A percentile compares a stretch with the other conserved stretches of the same genome.
phyloP scores from a whole-genome alignment of 768 basidiomycete genomes.

The Goffeauzyma gilvescens region DNA sequence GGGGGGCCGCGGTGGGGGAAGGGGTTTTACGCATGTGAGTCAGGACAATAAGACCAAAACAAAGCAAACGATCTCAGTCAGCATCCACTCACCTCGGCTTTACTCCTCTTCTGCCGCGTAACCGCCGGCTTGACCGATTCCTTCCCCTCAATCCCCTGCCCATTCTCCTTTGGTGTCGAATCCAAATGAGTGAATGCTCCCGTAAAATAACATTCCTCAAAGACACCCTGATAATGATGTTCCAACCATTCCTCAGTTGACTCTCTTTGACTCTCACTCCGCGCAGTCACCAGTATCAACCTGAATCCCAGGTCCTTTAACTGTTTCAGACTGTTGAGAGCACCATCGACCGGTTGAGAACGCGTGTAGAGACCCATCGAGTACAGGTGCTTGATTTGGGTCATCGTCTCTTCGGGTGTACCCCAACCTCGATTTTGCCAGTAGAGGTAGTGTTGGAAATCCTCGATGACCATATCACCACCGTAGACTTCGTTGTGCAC shows the following conservation, averaged over 20 bases:
- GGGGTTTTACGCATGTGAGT: background rate
- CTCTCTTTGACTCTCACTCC: constrained; percentile 40
- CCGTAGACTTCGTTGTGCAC: constrained; percentile 28
- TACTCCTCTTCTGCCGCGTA: constrained; percentile 36
- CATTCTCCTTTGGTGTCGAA: constrained; percentile 10
- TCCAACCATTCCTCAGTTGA: constrained; percentile 51
- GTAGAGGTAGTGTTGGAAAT: constrained; percentile 31
- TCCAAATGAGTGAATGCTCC: constrained; percentile 42
- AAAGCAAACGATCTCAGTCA: background rate
- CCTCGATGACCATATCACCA: constrained; percentile 14
- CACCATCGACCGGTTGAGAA: constrained; percentile 2
- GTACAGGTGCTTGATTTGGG: constrained; percentile 11
- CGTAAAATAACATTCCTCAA: constrained; percentile 42
- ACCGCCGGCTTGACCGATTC: background rate
- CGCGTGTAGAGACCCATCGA: too few relatives aligned
- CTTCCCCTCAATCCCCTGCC: constrained; percentile 12
- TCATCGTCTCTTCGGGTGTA: constrained; percentile 9
- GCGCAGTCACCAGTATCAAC: constrained; percentile 58
- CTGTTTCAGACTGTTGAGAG: constrained; percentile 30
- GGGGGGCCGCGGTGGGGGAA: background rate
- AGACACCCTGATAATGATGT: constrained; percentile 44
- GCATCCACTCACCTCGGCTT: constrained; percentile 42
- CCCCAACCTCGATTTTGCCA: constrained; percentile 32
- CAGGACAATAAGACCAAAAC: background rate
- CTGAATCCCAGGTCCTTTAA: constrained; percentile 47